Evolutionary conservation across 1,284 basidiomycete genomes (phyloP).

Genomic region (Ustilago trichophora): DNA sequence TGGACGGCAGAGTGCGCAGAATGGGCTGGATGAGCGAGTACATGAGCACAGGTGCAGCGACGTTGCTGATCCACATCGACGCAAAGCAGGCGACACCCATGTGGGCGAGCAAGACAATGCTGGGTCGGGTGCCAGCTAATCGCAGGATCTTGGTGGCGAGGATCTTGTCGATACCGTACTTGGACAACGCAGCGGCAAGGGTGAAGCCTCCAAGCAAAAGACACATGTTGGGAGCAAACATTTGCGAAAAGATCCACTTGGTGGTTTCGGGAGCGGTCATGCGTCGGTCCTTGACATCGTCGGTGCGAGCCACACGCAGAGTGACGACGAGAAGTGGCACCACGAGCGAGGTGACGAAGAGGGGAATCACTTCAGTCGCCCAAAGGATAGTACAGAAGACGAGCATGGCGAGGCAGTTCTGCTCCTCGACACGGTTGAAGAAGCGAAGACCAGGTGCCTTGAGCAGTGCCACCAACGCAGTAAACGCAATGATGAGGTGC

Average conservation of each 20-base stretch:
- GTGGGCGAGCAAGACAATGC: conserved; percentile 86
- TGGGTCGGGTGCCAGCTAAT: conserved; percentile 86
- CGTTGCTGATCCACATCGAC: conserved; percentile 99
- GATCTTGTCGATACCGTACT: conserved; percentile 91
- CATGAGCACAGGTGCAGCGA: conserved; percentile 95
- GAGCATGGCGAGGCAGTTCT: conserved; percentile 89
- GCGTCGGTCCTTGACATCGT: conserved; percentile 72
- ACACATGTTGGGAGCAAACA: conserved; percentile 90
- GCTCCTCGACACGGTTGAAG: conserved; percentile 77
- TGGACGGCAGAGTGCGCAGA: conserved; percentile 86
- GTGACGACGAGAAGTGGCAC: conserved; percentile 91
- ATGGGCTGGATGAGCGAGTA: conserved; percentile 98
- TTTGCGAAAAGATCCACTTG: conserved; percentile 75
- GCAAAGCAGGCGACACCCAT: conserved; percentile 98
- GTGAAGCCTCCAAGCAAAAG: conserved; percentile 83
- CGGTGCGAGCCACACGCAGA: conserved; percentile 79
- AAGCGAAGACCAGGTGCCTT: conserved; percentile 62
- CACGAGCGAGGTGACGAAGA: conserved; percentile 92
- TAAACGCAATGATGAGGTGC: conserved; percentile 59
- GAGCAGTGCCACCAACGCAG: conserved; percentile 55
- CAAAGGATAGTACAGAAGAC: conserved; percentile 92
- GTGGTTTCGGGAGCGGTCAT: conserved; percentile 79
- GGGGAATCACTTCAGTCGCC: conserved; percentile 96
- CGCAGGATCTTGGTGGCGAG: conserved; percentile 91
- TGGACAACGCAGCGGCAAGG: conserved; percentile 93